Base-by-base conservation (phyloP, 1,284 basidiomycete species). In the Leccinum huronense region DNA sequence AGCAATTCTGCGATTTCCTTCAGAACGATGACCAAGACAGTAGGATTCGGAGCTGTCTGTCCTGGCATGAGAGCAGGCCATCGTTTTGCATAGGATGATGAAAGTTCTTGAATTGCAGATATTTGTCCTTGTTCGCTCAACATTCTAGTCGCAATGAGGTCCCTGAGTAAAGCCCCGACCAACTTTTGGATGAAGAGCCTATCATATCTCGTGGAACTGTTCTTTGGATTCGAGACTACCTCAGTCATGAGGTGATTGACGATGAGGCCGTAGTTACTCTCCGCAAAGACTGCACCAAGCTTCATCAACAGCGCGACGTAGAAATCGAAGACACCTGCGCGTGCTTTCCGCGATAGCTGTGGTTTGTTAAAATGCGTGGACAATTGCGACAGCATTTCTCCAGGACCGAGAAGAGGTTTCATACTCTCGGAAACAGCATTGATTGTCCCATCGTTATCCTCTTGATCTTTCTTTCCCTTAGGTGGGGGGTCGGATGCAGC, bases 41-140 rank as follows among this genome's bases (percentile, higher is more conserved):
- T 78, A 27, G 93, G 86, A 62, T 80, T 82, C 0, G 95, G 93
- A 0, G 90, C 85, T 27, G 80, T 80, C 67, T 93, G 88, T 5
- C 93, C 93, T 2, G 94, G 95, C 84, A 97, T 90, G 74, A 97
- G 85, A 1, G 93, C 89, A 0, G 95, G 95, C 94, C 95, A 99
- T 64, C 91, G 86, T 73, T 93, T 94, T 62, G 98, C 80, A 72
- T 95, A 97, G 5, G 83, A 80, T 59, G 83, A 87, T 0, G 91
- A 88, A 57, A 98, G 80, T 68, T 97, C 95, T 69, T 93, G 89
- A 34, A 98, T 92, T 0, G 96, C 97, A 40, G 84, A 81, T 58
- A 98, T 96, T 77, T 98, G 96, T 0, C 91, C 95, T 69, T 95
- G 93, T 73, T 98, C 96, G 63, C 91, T 91, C 58, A 99, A 79